Conservation (phyloP, 1,284 basidiomycete genomes). For the Ceratorhiza oryzae-sativae region DNA sequence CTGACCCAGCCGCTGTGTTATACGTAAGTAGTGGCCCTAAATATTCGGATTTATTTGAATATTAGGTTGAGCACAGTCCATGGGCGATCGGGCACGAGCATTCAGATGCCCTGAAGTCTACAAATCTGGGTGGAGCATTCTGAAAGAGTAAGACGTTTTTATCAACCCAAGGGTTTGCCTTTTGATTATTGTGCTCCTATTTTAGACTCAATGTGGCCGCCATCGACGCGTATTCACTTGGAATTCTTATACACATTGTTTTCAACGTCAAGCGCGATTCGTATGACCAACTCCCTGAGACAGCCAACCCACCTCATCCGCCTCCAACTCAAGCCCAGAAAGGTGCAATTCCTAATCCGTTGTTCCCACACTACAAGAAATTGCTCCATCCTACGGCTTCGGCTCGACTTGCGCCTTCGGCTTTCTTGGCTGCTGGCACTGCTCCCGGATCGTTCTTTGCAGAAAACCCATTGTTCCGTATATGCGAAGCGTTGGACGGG, state of each 20-base stretch:
- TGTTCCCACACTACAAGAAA: slow-evolving; percentile 87
- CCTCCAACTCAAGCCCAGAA: slow-evolving; percentile 76
- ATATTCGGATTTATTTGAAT: background rate
- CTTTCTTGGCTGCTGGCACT: slow-evolving; percentile 83
- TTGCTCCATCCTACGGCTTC: slow-evolving; percentile 89
- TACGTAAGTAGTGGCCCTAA: slow-evolving; percentile 64
- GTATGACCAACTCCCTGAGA: slow-evolving; percentile 68
- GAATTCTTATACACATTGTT: slow-evolving; percentile 80
- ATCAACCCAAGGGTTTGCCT: background rate
- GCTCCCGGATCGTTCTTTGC: slow-evolving; percentile 80
- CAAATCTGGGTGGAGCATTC: slow-evolving; percentile 81
- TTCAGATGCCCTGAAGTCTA: slow-evolving; percentile 84
- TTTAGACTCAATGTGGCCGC: slow-evolving; percentile 72
- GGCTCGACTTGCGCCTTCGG: slow-evolving; percentile 75
- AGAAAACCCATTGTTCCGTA: slow-evolving; percentile 82
- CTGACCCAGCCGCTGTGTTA: slow-evolving; percentile 76
- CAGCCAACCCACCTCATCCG: slow-evolving; percentile 71
- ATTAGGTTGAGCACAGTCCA: slow-evolving; percentile 59
- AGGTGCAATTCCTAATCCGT: slow-evolving; percentile 75
- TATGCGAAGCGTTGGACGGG: slow-evolving; percentile 86
- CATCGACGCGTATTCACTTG: slow-evolving; percentile 86
- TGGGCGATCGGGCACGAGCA: slow-evolving; percentile 72
- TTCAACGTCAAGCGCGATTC: slow-evolving; percentile 72
- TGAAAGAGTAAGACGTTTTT: slow-evolving; percentile 74
- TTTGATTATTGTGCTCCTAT: background rate